These are phyloP conservation scores for Xylariales sp. DNA, from an alignment of 2,329 filamentous ascomycete species.

Conservation along the genomic window DNA sequence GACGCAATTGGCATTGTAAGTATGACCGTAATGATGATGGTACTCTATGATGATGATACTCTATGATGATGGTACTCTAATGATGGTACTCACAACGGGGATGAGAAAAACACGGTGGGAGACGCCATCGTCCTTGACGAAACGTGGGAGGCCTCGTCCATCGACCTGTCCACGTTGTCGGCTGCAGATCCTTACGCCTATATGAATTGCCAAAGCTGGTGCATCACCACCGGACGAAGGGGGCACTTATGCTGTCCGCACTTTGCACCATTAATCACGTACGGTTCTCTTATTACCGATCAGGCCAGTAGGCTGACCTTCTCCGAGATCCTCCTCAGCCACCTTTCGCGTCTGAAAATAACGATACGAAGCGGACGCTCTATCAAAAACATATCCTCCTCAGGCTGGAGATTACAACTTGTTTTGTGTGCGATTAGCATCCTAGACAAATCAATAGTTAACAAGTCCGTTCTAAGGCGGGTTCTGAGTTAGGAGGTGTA, in stretches of 20 bases:
- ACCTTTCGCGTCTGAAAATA: too few relatives aligned
- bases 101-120: constrained; percentile 11
- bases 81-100: constrained; percentile 15
- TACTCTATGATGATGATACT: constrained; percentile 41
- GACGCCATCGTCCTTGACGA: neutral
- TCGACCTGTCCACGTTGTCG: constrained; percentile 20
- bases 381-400: too few relatives aligned
- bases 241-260: constrained; percentile 20
- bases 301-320: constrained; percentile 20
- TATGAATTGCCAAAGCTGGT: constrained; percentile 31
- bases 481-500: too few relatives aligned
- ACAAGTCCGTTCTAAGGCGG: too few relatives aligned
- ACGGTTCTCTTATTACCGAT: constrained; percentile 18
- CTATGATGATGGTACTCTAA: constrained; percentile 37
- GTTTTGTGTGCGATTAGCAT: too few relatives aligned
- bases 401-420: too few relatives aligned
- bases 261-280: constrained; percentile 17
- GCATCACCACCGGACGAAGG: constrained; percentile 27
- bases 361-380: too few relatives aligned
- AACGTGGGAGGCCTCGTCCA: constrained; percentile 18
- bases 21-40: constrained; percentile 40
- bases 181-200: constrained; percentile 30
- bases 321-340: too few relatives aligned
- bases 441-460: too few relatives aligned
- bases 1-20: constrained; percentile 32